phyloP scores from a whole-genome alignment of 164 flowering plant genomes.

The Aristolochia fimbriata region DNA sequence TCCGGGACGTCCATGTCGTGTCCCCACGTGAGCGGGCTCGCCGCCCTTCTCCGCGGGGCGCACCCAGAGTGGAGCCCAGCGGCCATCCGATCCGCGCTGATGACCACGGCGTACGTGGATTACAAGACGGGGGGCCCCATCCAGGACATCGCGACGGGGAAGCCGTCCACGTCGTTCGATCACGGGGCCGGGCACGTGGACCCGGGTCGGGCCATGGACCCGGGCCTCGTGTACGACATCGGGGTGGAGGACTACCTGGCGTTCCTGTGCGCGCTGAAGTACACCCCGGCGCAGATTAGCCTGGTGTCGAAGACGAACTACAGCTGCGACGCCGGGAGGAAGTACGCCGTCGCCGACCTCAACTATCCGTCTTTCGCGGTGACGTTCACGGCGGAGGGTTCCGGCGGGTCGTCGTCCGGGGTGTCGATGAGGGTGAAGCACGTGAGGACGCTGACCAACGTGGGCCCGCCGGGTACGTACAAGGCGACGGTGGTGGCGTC shows the following conservation, averaged over 20 bases:
- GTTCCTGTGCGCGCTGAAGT: conserved; percentile 73
- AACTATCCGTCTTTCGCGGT: conserved; percentile 87
- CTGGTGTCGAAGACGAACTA: conserved; percentile 21
- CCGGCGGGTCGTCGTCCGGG: neutral
- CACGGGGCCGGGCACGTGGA: conserved; percentile 80
- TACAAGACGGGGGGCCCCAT: conserved; percentile 42
- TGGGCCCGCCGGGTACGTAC: conserved; percentile 54
- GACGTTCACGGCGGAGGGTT: conserved; percentile 25
- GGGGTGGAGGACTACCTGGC: conserved; percentile 48
- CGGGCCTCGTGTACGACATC: conserved; percentile 79
- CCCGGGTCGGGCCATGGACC: conserved; percentile 65
- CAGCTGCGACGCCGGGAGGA: conserved; percentile 32
- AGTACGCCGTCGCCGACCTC: conserved; percentile 36
- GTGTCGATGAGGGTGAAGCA: conserved; percentile 18
- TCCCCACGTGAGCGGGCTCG: conserved; percentile 76
- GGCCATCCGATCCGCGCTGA: conserved; percentile 63
- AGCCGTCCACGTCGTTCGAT: conserved; percentile 64
- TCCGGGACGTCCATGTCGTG: conserved; percentile 95
- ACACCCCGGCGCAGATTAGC: conserved; percentile 32
- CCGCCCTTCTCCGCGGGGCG: conserved; percentile 57
- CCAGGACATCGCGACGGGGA: conserved; percentile 44
- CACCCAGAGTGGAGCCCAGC: conserved; percentile 89
- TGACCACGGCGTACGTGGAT: conserved; percentile 68
- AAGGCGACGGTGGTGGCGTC: conserved; percentile 33
- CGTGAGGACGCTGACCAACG: conserved; percentile 65